Base-by-base conservation (phyloP, 2,329 filamentous ascomycete genomes). In the Trichoderma sp. region DNA sequence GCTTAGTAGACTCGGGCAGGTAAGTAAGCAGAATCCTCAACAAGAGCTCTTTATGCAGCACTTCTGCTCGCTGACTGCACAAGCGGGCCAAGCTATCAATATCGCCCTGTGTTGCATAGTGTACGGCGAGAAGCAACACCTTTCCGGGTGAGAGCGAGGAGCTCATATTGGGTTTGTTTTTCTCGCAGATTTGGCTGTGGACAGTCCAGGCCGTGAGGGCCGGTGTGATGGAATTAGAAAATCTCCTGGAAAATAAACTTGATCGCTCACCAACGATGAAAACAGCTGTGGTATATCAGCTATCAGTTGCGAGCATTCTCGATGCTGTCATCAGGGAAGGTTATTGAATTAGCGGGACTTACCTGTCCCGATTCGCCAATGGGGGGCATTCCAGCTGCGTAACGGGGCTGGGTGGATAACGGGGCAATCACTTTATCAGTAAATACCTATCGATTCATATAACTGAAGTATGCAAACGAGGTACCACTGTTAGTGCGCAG, bases 11-110 rank as follows among this genome's bases (percentile, higher is more conserved):
- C 77, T 94, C 92, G 29, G 93, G 92, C 1, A 96, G 83, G 75
- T 90, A 92, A 22, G 90, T 92, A 54, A 96, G 84, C 25, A 96
- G 80, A 64, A 95, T 88, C 53, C 90, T 88, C 68, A 95, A 82
- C 27, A 92, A 76, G 15, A 93, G 80, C 67, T 91, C 87, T 53
- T 86, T 84, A 32, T 85, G 83, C 65, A 95, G 81, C 42, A 89
- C 83, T 65, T 84, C 80, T 64, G 80, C 78, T 72, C 91, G 81
- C 45, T 83, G 80, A 25, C 84, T 81, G 63, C 87, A 84, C 70
- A 95, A 81, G 64, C 81, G 82, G 67, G 85, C 83, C 69, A 95
- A 80, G 71, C 85, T 84, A 72, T 84, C 77, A 72, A 93, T 82
- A 76, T 94, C 86, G 74, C 87, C 84, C 73, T 87, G 86, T 70